Evolutionary conservation across 139 green algal genomes (phyloP).

Genomic region (Zygnema circumcarinatum): DNA sequence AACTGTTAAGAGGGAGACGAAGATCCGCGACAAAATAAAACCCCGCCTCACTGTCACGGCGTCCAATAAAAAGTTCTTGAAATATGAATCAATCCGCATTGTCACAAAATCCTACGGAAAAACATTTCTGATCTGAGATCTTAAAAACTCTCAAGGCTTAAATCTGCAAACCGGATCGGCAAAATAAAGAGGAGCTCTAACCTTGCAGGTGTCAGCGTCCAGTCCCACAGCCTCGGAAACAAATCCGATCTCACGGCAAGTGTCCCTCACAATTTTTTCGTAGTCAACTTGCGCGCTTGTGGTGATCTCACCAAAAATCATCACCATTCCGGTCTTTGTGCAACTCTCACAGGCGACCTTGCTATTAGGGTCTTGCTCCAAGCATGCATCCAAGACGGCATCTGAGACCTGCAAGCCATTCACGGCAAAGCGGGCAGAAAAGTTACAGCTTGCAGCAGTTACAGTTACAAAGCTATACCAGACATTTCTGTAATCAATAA

Average conservation of each 20-base stretch:
- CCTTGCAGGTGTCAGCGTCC: constrained; percentile 96
- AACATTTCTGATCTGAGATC: no score
- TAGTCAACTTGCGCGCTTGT: constrained; percentile 99
- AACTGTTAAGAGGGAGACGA: no score
- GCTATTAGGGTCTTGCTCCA: constrained; percentile 72
- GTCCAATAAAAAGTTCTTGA: no score
- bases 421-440: constrained; percentile 34
- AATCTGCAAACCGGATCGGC: no score
- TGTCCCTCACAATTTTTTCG: constrained; percentile 87
- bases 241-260: constrained; percentile 91
- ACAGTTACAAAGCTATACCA: background rate
- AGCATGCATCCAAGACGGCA: constrained; percentile 95
- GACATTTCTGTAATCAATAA: background rate
- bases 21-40: no score
- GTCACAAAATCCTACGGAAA: no score
- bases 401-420: constrained; percentile 94
- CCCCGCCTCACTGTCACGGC: no score
- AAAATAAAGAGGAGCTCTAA: no score
- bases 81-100: no score
- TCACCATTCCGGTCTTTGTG: constrained; percentile 99
- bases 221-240: constrained; percentile 90
- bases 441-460: background rate
- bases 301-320: constrained; percentile 99
- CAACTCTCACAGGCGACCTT: constrained; percentile 92
- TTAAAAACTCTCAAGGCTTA: no score